Evolutionary conservation across 768 basidiomycete genomes (phyloP).

Genomic region (Trametes sanguinea): DNA sequence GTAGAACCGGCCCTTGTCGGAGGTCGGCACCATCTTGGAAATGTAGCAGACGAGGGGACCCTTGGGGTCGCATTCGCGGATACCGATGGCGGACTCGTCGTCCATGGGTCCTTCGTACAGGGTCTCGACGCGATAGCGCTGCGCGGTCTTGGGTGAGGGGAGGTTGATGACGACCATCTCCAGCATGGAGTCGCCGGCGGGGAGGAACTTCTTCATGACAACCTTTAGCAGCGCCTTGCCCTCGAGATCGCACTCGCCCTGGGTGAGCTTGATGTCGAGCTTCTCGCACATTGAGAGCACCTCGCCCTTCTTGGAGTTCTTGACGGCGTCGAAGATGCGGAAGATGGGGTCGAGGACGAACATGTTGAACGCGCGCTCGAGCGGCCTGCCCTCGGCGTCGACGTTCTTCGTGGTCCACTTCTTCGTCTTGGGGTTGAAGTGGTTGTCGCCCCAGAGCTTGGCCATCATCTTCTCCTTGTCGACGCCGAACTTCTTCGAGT

Average conservation of each 20-base stretch:
- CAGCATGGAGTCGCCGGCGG: constrained; percentile 96
- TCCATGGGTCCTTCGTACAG: constrained; percentile 99
- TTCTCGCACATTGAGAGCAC: constrained; percentile 88
- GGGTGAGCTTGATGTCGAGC: constrained; percentile 87
- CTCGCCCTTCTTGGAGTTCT: constrained; percentile 98
- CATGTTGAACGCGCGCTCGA: constrained; percentile 97
- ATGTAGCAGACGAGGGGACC: constrained; percentile 97
- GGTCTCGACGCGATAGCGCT: constrained; percentile 98
- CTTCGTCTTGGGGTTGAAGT: constrained; percentile 93
- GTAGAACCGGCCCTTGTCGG: constrained; percentile 99
- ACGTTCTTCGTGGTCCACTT: constrained; percentile 91
- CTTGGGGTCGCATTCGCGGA: constrained; percentile 96
- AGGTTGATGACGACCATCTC: constrained; percentile 99
- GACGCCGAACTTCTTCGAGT: constrained; percentile 98
- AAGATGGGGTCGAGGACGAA: constrained; percentile 99
- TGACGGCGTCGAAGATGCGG: constrained; percentile 96
- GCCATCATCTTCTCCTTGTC: constrained; percentile 98
- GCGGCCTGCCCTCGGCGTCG: constrained; percentile 81
- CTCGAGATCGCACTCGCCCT: constrained; percentile 91
- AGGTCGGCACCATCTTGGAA: constrained; percentile 99
- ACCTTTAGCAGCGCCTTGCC: constrained; percentile 96
- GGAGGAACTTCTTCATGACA: constrained; percentile 99
- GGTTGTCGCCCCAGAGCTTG: constrained; percentile 99
- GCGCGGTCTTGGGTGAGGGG: constrained; percentile 95
- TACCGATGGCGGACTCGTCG: constrained; percentile 97